Percentiles rank a stretch among this genome's conserved stretches.
These are phyloP conservation scores for Panaeolus cyanescens DNA, from an alignment of 768 basidiomycete genomes.

Conservation along the genomic window DNA sequence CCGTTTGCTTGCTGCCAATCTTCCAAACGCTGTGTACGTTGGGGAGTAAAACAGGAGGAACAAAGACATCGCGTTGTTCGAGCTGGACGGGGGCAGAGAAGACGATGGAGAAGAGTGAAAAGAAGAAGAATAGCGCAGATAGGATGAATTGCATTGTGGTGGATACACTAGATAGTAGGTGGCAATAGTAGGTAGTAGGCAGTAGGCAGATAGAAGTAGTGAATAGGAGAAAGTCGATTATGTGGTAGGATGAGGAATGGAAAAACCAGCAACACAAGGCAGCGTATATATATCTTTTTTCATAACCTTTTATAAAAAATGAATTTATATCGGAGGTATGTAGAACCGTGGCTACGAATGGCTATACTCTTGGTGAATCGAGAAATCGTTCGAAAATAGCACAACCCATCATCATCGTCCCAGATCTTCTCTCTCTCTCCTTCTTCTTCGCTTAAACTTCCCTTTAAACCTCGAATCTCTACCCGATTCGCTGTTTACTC, in stretches of 20 bases:
- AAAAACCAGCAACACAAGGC: slow-evolving; percentile 1
- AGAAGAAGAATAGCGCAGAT: slow-evolving; percentile 22
- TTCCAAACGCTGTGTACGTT: slow-evolving; percentile 28
- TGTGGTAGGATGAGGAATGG: slow-evolving; percentile 13
- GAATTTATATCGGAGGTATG: slow-evolving; percentile 4
- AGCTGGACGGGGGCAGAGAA: slow-evolving; percentile 26
- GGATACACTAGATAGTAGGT: background rate
- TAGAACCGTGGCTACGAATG: slow-evolving; percentile 12
- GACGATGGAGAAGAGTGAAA: slow-evolving; percentile 25
- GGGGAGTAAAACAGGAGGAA: slow-evolving; percentile 29
- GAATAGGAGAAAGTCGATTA: slow-evolving; percentile 2
- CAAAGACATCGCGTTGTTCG: slow-evolving; percentile 30
- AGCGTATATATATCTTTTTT: slow-evolving; percentile 17
- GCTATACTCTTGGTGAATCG: slow-evolving; percentile 8
- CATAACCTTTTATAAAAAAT: background rate
- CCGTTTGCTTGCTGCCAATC: slow-evolving; percentile 27
- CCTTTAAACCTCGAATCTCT: background rate
- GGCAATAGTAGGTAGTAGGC: background rate
- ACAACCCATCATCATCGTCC: background rate
- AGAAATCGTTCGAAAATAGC: background rate
- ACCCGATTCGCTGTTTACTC: background rate
- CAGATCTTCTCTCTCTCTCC: background rate
- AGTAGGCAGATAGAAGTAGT: background rate
- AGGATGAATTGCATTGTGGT: slow-evolving; percentile 20
- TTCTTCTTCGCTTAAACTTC: background rate